Percentiles rank a stretch among this genome's conserved stretches.
These are phyloP conservation scores for Debaryomycetaceae sp. DNA, from an alignment of 1,139 yeast species.

Conservation along the genomic window DNA sequence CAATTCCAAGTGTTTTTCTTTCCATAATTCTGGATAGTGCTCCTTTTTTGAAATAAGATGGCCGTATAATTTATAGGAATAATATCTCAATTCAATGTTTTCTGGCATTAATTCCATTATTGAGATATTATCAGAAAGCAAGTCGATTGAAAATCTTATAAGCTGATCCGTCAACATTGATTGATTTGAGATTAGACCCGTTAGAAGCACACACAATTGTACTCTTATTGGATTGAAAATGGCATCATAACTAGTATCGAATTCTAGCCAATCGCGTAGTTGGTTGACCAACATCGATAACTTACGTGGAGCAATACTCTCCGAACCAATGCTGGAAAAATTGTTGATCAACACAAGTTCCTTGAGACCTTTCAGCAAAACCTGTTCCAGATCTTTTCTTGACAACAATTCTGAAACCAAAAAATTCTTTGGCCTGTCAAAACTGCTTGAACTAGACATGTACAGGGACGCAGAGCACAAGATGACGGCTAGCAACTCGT, in stretches of 20 bases:
- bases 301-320: constrained; percentile 50
- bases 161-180: constrained; percentile 27
- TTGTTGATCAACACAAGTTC: constrained; percentile 49
- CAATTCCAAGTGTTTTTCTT: constrained; percentile 17
- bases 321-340: constrained; percentile 37
- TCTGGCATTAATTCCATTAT: constrained; percentile 37
- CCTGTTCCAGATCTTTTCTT: constrained; percentile 33
- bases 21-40: constrained; percentile 25
- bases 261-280: constrained; percentile 55
- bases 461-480: constrained; percentile 36
- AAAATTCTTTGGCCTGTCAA: constrained; percentile 56
- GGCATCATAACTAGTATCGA: constrained; percentile 57
- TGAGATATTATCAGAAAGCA: constrained; percentile 52
- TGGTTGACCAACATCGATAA: constrained; percentile 56
- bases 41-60: constrained; percentile 20
- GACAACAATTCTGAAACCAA: constrained; percentile 68
- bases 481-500: constrained; percentile 37
- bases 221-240: constrained; percentile 51
- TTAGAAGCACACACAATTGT: constrained; percentile 48
- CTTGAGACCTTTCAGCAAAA: constrained; percentile 39
- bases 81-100: constrained; percentile 43
- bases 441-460: constrained; percentile 23
- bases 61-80: constrained; percentile 40
- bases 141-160: constrained; percentile 30
- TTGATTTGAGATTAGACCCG: constrained; percentile 20